Evolutionary conservation across 768 basidiomycete genomes (phyloP), one percentile per base, ranked within the genome.

Genomic region (Gloeopeniophorella convolvens): DNA sequence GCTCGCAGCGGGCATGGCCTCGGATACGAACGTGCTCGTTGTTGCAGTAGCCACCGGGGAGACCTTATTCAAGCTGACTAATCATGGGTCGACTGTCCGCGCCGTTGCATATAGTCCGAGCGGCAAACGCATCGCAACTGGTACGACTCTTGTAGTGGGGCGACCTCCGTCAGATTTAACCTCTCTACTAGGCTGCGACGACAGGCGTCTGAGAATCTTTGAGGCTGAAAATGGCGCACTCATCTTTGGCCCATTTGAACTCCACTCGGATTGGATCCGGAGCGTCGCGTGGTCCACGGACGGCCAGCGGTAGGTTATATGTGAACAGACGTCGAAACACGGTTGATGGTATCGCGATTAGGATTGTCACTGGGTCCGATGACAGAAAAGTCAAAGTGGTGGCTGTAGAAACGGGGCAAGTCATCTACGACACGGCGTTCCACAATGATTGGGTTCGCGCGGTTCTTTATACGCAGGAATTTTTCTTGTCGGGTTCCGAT

Each of bases 221-320:
- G 49, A 59, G 27, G 40, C 51, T 42, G 43, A 52, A 33, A 48
- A 65, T 27, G 63, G 61, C 16, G 15, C 34, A 32, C 15, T 30
- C 30, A 5, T 45, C 3, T n/a, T 21, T 3, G 52, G 45, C 3
- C 52, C 51, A 31, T 41, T 59, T 27, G 42, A 55, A 21, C 59
- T 51, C 12, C 40, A 53, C 55, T 55, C 5, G 40, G 59, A 27
- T 45, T 45, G 5, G 21, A 49, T 57, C 36, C 54, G 13, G 48
- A 54, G 45, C 54, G 54, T 62, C 51, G 48, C 48, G 4, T 60
- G 57, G 43, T 63, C 68, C 28, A 63, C 65, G 27, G 50, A 62
- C 12, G 32, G 54, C 16, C 16, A n/a, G 13, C 16, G 18, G 37
- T 21, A 16, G 13, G 37, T 21, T n/a, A n/a, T n/a, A 15, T 21